Percentiles rank a stretch among this genome's conserved stretches.
phyloP scores from a whole-genome alignment of 306 rosid genomes.

The Abrus precatorius region DNA sequence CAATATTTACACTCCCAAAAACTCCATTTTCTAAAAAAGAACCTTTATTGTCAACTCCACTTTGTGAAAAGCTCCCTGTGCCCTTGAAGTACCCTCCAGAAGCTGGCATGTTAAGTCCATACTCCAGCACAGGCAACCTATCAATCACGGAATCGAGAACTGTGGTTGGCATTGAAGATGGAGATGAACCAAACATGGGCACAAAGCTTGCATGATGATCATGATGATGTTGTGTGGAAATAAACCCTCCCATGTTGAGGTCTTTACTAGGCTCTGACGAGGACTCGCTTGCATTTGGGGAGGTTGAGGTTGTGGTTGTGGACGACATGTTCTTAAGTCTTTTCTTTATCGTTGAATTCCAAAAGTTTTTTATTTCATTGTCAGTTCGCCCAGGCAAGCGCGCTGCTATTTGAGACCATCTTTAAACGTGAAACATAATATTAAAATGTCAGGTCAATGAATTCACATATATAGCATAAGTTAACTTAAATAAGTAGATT shows the following conservation, averaged over 20 bases:
- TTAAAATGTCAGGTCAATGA: conserved; percentile 41
- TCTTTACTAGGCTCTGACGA: conserved; percentile 57
- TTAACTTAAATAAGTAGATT: conserved; percentile 7
- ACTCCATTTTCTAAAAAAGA: conserved; percentile 54
- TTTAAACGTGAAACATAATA: conserved; percentile 42
- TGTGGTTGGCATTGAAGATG: conserved; percentile 50
- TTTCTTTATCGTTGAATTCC: conserved; percentile 97
- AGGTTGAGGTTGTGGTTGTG: conserved; percentile 44
- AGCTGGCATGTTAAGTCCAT: conserved; percentile 52
- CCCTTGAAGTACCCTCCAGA: conserved; percentile 48
- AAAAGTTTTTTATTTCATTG: conserved; percentile 93
- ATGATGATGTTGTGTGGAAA: conserved; percentile 39
- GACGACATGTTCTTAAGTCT: conserved; percentile 77
- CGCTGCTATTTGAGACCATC: conserved; percentile 99
- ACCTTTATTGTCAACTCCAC: conserved; percentile 28
- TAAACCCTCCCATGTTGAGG: conserved; percentile 50
- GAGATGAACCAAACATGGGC: conserved; percentile 62
- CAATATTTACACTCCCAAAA: conserved; percentile 55
- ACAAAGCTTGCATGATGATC: conserved; percentile 48
- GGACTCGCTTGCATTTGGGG: conserved; percentile 76
- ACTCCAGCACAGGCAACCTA: conserved; percentile 54
- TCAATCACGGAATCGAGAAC: conserved; percentile 60
- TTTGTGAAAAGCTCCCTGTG: conserved; percentile 55
- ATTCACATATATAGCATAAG: neutral
- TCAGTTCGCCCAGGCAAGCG: conserved; percentile 92